Evolutionary conservation across 768 basidiomycete genomes (phyloP), one percentile per base, ranked within the genome.

Genomic region (Cystobasidium onofrii): DNA sequence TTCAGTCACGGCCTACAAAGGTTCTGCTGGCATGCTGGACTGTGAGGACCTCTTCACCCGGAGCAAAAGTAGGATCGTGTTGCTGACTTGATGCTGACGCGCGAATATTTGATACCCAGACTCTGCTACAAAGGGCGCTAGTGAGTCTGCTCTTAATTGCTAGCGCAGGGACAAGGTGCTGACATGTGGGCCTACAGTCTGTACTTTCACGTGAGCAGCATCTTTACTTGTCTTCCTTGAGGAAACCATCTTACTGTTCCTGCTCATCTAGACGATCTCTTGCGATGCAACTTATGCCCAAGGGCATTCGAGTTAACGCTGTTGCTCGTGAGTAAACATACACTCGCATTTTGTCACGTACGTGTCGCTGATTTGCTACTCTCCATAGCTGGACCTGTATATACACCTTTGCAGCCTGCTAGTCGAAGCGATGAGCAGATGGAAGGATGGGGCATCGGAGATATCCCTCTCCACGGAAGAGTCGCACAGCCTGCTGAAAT

Each of bases 81-180:
- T n/a, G n/a, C n/a, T n/a, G n/a, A n/a, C n/a, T n/a, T n/a, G n/a
- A n/a, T n/a, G n/a, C n/a, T n/a, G n/a, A n/a, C n/a, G n/a, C n/a
- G n/a, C n/a, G n/a, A n/a, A n/a, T n/a, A n/a, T n/a, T n/a, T n/a
- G n/a, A 80, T 72, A 82, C 39, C 86, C 87, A 79, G 87, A 87
- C 80, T 84, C 84, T 6, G 77, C 84, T 0, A 88, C 88, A 9
- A 88, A 88, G 80, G 87, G 86, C 1, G 86, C 85, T 4, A 86
- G 74, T 23, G 31, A 20, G 66, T 33, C 18, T n/a, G 1, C 66
- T 12, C 18, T 2, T 34, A 6, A 62, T 15, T 36, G 33, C 23
- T 33, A 66, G 20, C n/a, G 9, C 46, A 17, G 4, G 15, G 6
- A 3, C 9, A 29, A 12, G 57, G 6, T 29, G 33, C 25, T 60